Percentiles rank a stretch among this genome's conserved stretches.
phyloP scores from a whole-genome alignment of 2,329 filamentous ascomycete genomes.

The Cryphonectria parasitica region DNA sequence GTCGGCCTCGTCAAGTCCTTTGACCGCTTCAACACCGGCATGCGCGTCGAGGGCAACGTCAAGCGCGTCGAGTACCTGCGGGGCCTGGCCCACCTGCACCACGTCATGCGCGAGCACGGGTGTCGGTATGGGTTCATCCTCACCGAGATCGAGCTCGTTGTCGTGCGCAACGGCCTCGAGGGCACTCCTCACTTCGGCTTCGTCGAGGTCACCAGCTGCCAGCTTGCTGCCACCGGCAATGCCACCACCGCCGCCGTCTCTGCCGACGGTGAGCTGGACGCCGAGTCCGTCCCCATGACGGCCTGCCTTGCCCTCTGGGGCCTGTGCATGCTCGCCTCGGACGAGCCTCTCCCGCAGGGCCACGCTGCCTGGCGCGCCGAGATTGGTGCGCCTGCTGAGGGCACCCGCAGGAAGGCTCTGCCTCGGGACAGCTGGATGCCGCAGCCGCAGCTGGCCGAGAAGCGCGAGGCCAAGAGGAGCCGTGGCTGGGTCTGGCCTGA shows the following conservation, averaged over 20 bases:
- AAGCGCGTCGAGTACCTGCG: conserved; percentile 89
- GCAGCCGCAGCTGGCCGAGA: conserved; percentile 72
- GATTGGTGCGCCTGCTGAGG: conserved; percentile 74
- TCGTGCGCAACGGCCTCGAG: conserved; percentile 78
- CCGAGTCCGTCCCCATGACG: conserved; percentile 56
- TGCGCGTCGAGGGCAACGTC: conserved; percentile 83
- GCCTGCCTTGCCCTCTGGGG: conserved; percentile 78
- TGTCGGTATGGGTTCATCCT: conserved; percentile 96
- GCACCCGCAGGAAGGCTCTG: conserved; percentile 70
- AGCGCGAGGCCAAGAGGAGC: conserved; percentile 73
- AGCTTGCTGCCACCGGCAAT: conserved; percentile 49
- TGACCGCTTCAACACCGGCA: conserved; percentile 92
- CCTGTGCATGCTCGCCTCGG: conserved; percentile 57
- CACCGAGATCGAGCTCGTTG: conserved; percentile 91
- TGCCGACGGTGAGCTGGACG: conserved; percentile 33
- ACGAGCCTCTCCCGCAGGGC: conserved; percentile 41
- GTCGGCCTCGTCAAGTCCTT: conserved; percentile 84
- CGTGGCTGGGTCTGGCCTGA: conserved; percentile 78
- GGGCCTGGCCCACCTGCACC: conserved; percentile 82
- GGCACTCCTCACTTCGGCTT: conserved; percentile 83
- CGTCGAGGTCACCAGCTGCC: conserved; percentile 72
- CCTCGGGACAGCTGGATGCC: conserved; percentile 78
- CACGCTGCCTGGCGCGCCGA: conserved; percentile 70
- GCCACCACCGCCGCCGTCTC: conserved; percentile 14
- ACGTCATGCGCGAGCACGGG: conserved; percentile 89